phyloP scores from a whole-genome alignment of 495 filamentous ascomycete species.

The Zalerion maritima region DNA sequence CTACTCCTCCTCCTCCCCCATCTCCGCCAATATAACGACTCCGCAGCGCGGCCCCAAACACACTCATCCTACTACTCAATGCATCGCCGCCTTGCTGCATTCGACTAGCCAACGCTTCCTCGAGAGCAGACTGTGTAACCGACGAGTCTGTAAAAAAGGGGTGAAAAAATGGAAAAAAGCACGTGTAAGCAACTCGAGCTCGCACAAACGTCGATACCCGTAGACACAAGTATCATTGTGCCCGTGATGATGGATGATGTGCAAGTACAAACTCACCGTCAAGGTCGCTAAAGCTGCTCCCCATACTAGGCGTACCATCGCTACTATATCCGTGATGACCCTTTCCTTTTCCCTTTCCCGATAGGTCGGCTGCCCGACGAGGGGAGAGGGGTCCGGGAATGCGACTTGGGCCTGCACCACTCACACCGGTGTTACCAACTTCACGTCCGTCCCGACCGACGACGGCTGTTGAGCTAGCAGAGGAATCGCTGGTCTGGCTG shows the following conservation, averaged over 20 bases:
- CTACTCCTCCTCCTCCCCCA: no score
- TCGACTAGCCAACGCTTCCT: conserved; percentile 83
- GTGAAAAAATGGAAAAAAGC: conserved; percentile 3
- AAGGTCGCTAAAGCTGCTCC: conserved; percentile 92
- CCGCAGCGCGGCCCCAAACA: conserved; percentile 43
- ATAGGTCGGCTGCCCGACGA: conserved; percentile 39
- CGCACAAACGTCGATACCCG: no score
- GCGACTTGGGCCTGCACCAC: background rate
- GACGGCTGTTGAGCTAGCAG: conserved; percentile 41
- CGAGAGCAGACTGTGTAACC: conserved; percentile 84
- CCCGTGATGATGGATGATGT: no score
- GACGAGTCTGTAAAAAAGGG: conserved; percentile 52
- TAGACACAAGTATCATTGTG: no score
- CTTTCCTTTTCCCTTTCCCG: conserved; percentile 34
- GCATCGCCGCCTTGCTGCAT: conserved; percentile 74
- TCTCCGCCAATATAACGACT: conserved; percentile 32
- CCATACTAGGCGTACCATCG: conserved; percentile 89
- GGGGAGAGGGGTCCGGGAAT: conserved; percentile 26
- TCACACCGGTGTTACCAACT: conserved; percentile 6
- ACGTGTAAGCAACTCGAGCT: no score
- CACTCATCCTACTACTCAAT: conserved; percentile 67
- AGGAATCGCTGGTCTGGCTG: conserved; percentile 45
- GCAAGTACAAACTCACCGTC: conserved; percentile 51
- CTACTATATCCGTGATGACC: conserved; percentile 48
- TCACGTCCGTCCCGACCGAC: conserved; percentile 8